Evolutionary conservation across 441 rosid species (phyloP).

Genomic region (Adansonia gregorii): DNA sequence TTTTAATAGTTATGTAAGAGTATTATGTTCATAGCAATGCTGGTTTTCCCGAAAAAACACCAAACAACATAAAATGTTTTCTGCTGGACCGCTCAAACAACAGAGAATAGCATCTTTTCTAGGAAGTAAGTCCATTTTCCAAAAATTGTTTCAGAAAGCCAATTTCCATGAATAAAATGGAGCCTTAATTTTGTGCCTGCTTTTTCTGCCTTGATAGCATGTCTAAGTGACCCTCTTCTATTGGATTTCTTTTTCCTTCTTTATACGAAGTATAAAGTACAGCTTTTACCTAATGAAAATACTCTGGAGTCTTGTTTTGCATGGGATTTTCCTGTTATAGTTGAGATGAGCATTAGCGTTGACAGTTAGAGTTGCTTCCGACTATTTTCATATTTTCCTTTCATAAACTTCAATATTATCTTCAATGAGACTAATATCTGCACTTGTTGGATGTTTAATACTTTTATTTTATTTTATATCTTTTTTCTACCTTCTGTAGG

Average conservation of each 20-base stretch:
- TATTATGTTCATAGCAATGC: neutral
- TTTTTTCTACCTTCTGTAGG: slow-evolving; percentile 48
- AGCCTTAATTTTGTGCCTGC: neutral
- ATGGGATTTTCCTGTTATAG: neutral
- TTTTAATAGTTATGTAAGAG: neutral
- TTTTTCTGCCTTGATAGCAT: neutral
- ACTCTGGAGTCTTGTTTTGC: neutral
- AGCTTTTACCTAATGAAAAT: neutral
- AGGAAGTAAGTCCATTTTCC: neutral
- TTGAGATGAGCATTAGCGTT: neutral
- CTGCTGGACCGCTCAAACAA: neutral
- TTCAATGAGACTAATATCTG: slow-evolving; percentile 19
- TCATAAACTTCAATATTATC: neutral
- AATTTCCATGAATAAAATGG: neutral
- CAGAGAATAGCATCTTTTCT: neutral
- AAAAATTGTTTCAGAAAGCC: neutral
- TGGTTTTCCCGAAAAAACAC: neutral
- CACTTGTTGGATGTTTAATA: neutral
- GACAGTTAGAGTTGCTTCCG: neutral
- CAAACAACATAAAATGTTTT: neutral
- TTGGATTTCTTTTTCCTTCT: slow-evolving; percentile 20
- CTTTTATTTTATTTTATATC: neutral
- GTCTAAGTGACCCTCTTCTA: neutral
- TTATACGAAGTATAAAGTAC: slow-evolving; percentile 20
- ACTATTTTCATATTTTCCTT: slow-evolving; percentile 28